Conservation (phyloP, 192 early-diverging fungal genomes). For the Funneliformis mosseae region DNA sequence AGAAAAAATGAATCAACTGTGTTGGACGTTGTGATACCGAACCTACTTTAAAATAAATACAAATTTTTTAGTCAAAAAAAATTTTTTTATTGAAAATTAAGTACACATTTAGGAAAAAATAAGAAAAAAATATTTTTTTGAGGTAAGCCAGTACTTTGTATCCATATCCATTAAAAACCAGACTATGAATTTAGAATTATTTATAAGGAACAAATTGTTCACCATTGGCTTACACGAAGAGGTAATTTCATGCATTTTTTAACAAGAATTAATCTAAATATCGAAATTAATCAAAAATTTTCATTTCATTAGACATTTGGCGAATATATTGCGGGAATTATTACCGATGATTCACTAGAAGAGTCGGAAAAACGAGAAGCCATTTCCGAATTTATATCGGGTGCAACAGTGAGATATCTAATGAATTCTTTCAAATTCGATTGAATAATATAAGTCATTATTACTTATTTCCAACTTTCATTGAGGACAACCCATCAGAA, state of each 20-base stretch:
- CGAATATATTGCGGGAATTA: constrained; percentile 71
- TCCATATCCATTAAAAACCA: too few species aligned
- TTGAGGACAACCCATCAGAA: constrained; percentile 45
- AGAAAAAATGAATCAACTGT: neutral
- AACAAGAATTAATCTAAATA: neutral
- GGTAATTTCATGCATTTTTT: neutral
- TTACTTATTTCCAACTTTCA: neutral
- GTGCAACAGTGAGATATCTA: constrained; percentile 44
- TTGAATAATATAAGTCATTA: neutral
- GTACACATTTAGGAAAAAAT: too few species aligned
- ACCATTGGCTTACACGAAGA: neutral
- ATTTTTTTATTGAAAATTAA: too few species aligned
- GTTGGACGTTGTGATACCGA: too few species aligned
- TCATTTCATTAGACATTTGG: constrained; percentile 49
- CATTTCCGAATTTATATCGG: constrained; percentile 68
- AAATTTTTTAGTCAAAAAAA: too few species aligned
- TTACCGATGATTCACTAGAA: constrained; percentile 62
- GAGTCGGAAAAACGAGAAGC: constrained; percentile 69
- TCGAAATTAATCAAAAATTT: neutral
- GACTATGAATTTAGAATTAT: neutral
- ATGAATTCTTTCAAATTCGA: neutral
- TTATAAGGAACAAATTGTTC: neutral
- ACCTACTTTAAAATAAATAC: too few species aligned
- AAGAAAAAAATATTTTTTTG: too few species aligned
- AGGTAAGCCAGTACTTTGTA: too few species aligned